Conservation (phyloP, 2,329 filamentous ascomycete genomes). For the Botrytis tulipae region DNA sequence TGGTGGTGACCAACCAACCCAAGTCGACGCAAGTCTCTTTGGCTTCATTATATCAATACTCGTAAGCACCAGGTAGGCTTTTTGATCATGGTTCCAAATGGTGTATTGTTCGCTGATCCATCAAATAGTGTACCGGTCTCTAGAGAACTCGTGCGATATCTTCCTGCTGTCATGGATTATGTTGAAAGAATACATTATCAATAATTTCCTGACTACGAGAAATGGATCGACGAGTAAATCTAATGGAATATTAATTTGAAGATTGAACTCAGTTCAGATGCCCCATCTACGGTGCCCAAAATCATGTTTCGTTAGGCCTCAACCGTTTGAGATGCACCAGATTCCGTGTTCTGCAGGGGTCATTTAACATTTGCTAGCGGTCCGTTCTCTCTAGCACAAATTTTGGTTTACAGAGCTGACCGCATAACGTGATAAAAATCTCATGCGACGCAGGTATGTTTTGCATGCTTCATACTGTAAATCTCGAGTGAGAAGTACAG, state of each 20-base stretch:
- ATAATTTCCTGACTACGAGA: conserved; percentile 59
- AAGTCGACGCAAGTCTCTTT: conserved; percentile 57
- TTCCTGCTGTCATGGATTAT: conserved; percentile 54
- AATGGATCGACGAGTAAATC: conserved; percentile 30
- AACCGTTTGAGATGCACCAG: conserved; percentile 15
- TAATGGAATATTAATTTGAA: no score
- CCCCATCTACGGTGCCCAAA: neutral
- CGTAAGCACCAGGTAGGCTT: conserved; percentile 53
- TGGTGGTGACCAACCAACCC: conserved; percentile 52
- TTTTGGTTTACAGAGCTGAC: conserved; percentile 31
- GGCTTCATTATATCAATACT: conserved; percentile 56
- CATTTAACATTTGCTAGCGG: conserved; percentile 30
- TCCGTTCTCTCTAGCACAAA: conserved; percentile 33
- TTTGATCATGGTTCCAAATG: neutral
- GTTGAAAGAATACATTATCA: conserved; percentile 52
- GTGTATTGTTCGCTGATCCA: neutral
- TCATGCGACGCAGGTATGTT: conserved; percentile 37
- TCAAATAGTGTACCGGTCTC: conserved; percentile 47
- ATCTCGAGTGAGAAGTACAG: neutral
- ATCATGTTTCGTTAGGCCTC: neutral
- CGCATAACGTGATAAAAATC: conserved; percentile 36
- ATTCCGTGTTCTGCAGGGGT: conserved; percentile 23
- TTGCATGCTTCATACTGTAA: conserved; percentile 31
- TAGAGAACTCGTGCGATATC: conserved; percentile 45
- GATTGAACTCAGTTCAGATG: neutral